Percentiles rank a stretch among this genome's conserved stretches.
Evolutionary conservation across 1,139 yeast species (phyloP).

Genomic region (Martiniozyma asiatica): DNA sequence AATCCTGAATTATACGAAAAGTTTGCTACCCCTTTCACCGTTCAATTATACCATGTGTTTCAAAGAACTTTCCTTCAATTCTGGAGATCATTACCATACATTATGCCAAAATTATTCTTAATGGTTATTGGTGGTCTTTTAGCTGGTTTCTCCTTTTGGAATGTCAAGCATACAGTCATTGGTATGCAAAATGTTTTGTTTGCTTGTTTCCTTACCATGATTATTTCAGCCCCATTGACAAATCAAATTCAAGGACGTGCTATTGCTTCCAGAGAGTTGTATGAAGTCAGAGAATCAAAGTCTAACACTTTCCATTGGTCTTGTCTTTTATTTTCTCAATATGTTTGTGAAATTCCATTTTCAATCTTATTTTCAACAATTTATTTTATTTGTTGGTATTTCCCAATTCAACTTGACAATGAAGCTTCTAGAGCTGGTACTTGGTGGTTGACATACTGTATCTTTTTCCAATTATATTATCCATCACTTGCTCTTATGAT

Average conservation of each 20-base stretch:
- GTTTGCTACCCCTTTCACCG: slow-evolving; percentile 26
- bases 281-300: slow-evolving; percentile 50
- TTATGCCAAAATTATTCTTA: slow-evolving; percentile 31
- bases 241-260: slow-evolving; percentile 50
- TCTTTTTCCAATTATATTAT: slow-evolving; percentile 44
- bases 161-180: slow-evolving; percentile 31
- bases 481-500: slow-evolving; percentile 40
- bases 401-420: slow-evolving; percentile 39
- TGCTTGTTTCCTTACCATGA: slow-evolving; percentile 36
- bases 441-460: slow-evolving; percentile 37
- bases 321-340: slow-evolving; percentile 39
- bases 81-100: slow-evolving; percentile 37
- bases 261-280: slow-evolving; percentile 40
- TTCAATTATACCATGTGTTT: slow-evolving; percentile 31
- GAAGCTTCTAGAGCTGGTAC: slow-evolving; percentile 37
- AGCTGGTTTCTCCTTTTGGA: slow-evolving; percentile 43
- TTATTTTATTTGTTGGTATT: slow-evolving; percentile 42
- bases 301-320: slow-evolving; percentile 60
- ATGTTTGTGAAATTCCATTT: slow-evolving; percentile 44
- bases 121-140: slow-evolving; percentile 30
- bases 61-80: slow-evolving; percentile 31
- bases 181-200: slow-evolving; percentile 47
- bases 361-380: slow-evolving; percentile 38
- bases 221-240: slow-evolving; percentile 38
- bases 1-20: slow-evolving; percentile 22